Percentiles rank a stretch among this genome's conserved stretches.
These are phyloP conservation scores for Onygena corvina DNA, from an alignment of 2,329 filamentous ascomycete species.

Conservation along the genomic window DNA sequence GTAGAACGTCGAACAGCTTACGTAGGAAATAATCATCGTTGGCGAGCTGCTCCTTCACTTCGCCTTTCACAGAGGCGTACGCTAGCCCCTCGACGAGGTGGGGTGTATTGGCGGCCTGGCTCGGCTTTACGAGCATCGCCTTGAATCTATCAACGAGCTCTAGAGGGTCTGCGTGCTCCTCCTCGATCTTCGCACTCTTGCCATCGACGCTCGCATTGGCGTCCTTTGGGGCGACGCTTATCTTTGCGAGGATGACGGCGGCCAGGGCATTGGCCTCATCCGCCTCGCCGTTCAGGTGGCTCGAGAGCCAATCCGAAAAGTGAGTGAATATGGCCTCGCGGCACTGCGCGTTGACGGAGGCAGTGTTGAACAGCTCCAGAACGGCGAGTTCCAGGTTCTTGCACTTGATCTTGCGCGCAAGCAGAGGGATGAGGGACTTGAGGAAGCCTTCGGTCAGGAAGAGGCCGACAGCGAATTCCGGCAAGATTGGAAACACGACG, in stretches of 20 bases:
- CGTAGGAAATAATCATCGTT: constrained; percentile 57
- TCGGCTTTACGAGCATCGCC: constrained; percentile 30
- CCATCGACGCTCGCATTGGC: constrained; percentile 21
- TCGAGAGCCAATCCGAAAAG: constrained; percentile 75
- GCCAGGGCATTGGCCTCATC: constrained; percentile 44
- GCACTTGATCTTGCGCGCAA: constrained; percentile 71
- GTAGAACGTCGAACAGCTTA: constrained; percentile 46
- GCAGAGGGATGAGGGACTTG: constrained; percentile 59
- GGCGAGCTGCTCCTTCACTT: constrained; percentile 69
- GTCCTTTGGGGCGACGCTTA: constrained; percentile 25
- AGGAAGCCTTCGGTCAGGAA: constrained; percentile 87
- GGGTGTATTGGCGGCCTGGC: constrained; percentile 46
- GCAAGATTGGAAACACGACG: constrained; percentile 73
- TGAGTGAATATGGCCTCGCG: constrained; percentile 74
- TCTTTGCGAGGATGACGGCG: constrained; percentile 64
- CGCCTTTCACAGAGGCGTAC: constrained; percentile 76
- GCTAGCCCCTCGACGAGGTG: constrained; percentile 82
- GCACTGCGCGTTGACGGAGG: constrained; percentile 73
- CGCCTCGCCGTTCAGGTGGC: constrained; percentile 62
- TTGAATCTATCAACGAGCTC: constrained; percentile 46
- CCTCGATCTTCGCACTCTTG: constrained; percentile 26
- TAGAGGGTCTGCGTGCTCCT: constrained; percentile 36
- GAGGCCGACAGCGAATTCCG: constrained; percentile 59
- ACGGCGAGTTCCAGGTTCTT: constrained; percentile 75
- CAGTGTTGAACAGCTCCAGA: constrained; percentile 79